Base-by-base conservation (phyloP, 306 rosid species). In the Alnus rubra region DNA sequence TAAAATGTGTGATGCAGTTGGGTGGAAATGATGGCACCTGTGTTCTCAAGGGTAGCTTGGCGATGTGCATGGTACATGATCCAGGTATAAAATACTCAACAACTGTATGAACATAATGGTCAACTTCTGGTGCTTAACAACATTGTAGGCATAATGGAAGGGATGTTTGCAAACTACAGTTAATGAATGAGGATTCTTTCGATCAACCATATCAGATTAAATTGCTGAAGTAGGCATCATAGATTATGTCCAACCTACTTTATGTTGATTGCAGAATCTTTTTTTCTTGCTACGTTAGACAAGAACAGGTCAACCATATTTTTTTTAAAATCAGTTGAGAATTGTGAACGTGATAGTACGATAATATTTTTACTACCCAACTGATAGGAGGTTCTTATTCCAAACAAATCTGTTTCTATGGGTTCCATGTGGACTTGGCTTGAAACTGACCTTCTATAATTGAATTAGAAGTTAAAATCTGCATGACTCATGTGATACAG, bases 11-110 rank as follows among this genome's bases (percentile, higher is more conserved):
- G 37, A 13, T 72, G 65, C 88, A 94, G 98, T 74, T 94, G 97
- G 97, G 98, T 94, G 83, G 98, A 94, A 89, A 92, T 92, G 97
- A 94, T 94, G 98, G 98, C 97, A 51, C 98, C 98, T 1, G 98
- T 94, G 82, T 92, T 94, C 79, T 87, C 98, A 53, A 90, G 82
- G 77, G 85, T 75, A 16, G 88, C 97, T 60, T 94, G 98, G 98
- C 84, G 50, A 82, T 94, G 98, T 59, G 94, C 86, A 44, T 94
- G 98, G 98, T 88, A 90, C 83, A 88, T 94, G 90, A 86, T 92
- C 78, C 98, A 94, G 94, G 98, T 94, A 86, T 35, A n/a, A 37
- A 71, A 77, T 12, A 28, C 14, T 74, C 58, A 37, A 73, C 48
- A 80, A n/a, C 67, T 23, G 23, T 39, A 35, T 60, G 51, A 81